Evolutionary conservation across 257 asterid genomes (phyloP).

Genomic region (Haberlea rhodopensis): DNA sequence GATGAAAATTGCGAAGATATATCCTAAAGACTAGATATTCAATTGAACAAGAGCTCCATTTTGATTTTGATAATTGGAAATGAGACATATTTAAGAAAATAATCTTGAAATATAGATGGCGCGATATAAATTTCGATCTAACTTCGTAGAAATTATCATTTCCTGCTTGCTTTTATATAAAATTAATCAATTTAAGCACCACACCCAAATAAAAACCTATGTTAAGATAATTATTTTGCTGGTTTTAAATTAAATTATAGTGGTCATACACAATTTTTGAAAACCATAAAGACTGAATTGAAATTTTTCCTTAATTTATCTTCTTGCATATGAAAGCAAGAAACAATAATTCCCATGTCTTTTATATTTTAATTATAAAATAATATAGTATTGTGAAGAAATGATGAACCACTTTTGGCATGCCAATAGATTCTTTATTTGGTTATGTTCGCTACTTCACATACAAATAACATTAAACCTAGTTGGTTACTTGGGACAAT

Average conservation of each 20-base stretch:
- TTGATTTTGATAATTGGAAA: too few species aligned
- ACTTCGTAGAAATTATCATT: too few species aligned
- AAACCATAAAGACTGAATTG: conserved; percentile 1
- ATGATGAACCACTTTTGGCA: conserved; percentile 32
- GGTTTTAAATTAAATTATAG: neutral
- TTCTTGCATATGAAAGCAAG: conserved; percentile 1
- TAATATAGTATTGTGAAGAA: too few species aligned
- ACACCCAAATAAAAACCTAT: neutral
- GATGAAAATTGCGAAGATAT: too few species aligned
- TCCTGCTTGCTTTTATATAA: too few species aligned
- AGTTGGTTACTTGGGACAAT: conserved; percentile 17
- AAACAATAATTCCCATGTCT: conserved; percentile 1
- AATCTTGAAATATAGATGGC: too few species aligned
- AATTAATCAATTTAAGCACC: too few species aligned
- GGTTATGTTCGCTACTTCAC: conserved; percentile 25
- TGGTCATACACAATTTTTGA: neutral
- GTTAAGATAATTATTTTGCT: neutral
- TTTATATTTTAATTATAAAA: too few species aligned
- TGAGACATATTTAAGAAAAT: too few species aligned
- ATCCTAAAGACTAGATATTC: too few species aligned
- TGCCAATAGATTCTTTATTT: conserved; percentile 25
- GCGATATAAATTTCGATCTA: too few species aligned
- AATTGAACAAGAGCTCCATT: too few species aligned
- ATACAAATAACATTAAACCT: conserved; percentile 20
- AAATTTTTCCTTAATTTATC: neutral